Percentiles rank a stretch among this genome's conserved stretches.
Evolutionary conservation across 495 filamentous ascomycete genomes (phyloP).

Genomic region (Penicillium cinerascens): DNA sequence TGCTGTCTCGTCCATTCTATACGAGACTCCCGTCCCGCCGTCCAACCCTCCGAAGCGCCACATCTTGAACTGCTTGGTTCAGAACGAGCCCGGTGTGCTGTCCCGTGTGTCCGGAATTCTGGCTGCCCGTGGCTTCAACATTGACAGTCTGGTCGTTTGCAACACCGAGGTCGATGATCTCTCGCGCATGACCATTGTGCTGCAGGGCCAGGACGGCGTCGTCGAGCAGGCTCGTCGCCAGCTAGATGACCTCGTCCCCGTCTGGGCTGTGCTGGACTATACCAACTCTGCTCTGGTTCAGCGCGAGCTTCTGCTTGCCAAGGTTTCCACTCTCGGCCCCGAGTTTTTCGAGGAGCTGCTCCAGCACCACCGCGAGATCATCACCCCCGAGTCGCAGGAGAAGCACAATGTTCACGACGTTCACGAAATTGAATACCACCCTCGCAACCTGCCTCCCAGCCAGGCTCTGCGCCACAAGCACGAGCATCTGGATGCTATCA

Average conservation of each 20-base stretch:
- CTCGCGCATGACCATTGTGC: slow-evolving; percentile 97
- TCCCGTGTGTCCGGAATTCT: slow-evolving; percentile 96
- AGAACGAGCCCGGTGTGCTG: slow-evolving; percentile 97
- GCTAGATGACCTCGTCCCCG: slow-evolving; percentile 92
- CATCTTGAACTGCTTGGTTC: slow-evolving; percentile 95
- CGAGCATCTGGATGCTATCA: slow-evolving; percentile 92
- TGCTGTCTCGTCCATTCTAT: slow-evolving; percentile 95
- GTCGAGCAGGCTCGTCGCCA: slow-evolving; percentile 96
- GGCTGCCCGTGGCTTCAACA: slow-evolving; percentile 96
- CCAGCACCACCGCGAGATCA: slow-evolving; percentile 83
- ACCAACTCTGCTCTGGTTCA: slow-evolving; percentile 91
- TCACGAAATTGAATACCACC: slow-evolving; percentile 64
- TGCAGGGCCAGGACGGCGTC: slow-evolving; percentile 92
- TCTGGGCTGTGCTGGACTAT: slow-evolving; percentile 98
- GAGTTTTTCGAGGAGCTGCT: slow-evolving; percentile 97
- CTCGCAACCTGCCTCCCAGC: slow-evolving; percentile 73
- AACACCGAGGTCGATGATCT: slow-evolving; percentile 97
- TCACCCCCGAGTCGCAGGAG: slow-evolving; percentile 36
- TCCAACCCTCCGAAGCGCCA: slow-evolving; percentile 85
- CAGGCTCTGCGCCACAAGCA: slow-evolving; percentile 94
- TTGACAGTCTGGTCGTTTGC: slow-evolving; percentile 96
- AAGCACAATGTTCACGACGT: slow-evolving; percentile 27
- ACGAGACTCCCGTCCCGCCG: slow-evolving; percentile 89
- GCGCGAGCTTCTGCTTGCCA: slow-evolving; percentile 91
- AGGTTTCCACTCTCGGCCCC: slow-evolving; percentile 90